Evolutionary conservation across 78 protist genomes (phyloP), one percentile per base, ranked within the genome.

Genomic region (Polysphondylium violaceum): DNA sequence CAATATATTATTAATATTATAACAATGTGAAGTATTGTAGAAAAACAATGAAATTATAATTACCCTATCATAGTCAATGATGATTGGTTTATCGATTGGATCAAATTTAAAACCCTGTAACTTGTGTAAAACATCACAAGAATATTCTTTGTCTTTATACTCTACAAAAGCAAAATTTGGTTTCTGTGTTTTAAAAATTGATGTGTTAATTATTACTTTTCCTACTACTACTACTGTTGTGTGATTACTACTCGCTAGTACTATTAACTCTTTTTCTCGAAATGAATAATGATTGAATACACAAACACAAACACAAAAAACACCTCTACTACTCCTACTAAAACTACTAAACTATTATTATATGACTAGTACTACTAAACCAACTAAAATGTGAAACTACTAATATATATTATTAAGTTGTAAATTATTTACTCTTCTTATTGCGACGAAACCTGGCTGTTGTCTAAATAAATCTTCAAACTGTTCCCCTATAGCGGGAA

Each of bases 21-120:
- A 25, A 4, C n/a, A 61, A 25, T 61, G 6, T 61, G 4, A 27
- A 31, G 7, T 47, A 47, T 11, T 47, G 11, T 47, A 47, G 53
- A 47, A 47, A 33, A 61, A 29, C 23, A n/a, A 7, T 11, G 31
- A 29, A 16, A 8, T 35, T 40, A 40, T 65, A 2, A 25, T 69
- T 69, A 83, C 91, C 69, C 58, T 83, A 69, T 83, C 91, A 41
- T 55, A 83, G 19, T 83, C 91, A 40, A 83, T 83, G 67, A 44
- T 29, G 23, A 83, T 33, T 83, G 91, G 91, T 59, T 36, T 83
- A 43, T 83, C 91, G 6, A 21, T 3, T 51, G 79, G 27, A 9
- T 55, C 56, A 58, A 68, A 74, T 59, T 63, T 83, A 59, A 69
- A 83, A 6, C 79, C 91, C 1, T 41, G 23, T 40, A 55, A 59